A percentile compares a stretch with the other conserved stretches of the same genome.
phyloP scores from a whole-genome alignment of 148 eudicot genomes.

The Fagopyrum homotropicum region DNA sequence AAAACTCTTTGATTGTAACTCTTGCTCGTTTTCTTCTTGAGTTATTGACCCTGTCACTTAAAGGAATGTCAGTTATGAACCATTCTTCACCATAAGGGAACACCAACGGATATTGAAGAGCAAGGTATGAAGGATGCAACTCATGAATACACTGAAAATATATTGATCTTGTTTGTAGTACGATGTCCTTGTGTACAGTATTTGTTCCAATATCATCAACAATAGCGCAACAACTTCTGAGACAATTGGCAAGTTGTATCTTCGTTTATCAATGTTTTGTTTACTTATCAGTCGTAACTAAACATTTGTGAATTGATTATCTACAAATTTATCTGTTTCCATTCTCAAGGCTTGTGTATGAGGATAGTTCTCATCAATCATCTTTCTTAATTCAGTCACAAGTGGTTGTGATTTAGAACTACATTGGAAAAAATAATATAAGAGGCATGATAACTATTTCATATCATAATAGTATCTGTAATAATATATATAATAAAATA shows the following conservation, averaged over 20 bases:
- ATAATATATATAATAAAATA: neutral
- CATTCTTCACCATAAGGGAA: neutral
- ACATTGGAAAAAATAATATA: no score
- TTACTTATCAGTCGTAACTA: neutral
- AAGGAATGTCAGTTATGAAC: neutral
- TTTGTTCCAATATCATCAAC: neutral
- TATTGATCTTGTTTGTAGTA: neutral
- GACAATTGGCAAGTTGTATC: neutral
- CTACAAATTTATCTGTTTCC: neutral
- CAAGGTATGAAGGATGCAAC: neutral
- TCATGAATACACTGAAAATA: neutral
- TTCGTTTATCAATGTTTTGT: neutral
- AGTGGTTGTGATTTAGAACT: neutral
- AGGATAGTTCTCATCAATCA: neutral
- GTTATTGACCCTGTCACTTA: neutral
- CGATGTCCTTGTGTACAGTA: neutral
- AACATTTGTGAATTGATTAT: neutral
- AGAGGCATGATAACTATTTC: no score
- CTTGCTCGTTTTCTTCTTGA: neutral
- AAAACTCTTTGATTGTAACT: neutral
- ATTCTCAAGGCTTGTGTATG: neutral
- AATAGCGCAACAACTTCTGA: neutral
- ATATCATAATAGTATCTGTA: no score
- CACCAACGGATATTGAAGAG: neutral
- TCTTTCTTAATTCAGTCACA: neutral